Evolutionary conservation across 164 flowering plant species (phyloP), one percentile per base, ranked within the genome.

Genomic region (Akebia trifoliata): DNA sequence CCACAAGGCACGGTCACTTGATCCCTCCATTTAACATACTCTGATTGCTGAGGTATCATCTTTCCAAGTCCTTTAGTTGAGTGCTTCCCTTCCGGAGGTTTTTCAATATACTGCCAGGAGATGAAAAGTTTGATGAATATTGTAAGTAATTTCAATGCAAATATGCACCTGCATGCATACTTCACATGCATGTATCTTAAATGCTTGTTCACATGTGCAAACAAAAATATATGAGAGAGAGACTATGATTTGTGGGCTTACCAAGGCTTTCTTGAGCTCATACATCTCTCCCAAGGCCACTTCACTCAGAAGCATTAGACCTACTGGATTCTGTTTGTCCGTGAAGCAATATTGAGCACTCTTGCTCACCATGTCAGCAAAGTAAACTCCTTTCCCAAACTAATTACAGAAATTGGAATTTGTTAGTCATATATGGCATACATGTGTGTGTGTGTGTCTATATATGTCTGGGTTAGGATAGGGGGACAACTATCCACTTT

Each of bases 351-450:
- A 93, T 65, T 86, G 97, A 60, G 99, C 97, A 75, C 97, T 94
- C 76, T 94, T 90, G 63, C 97, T 94, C 60, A 90, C 97, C 72
- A 94, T 75, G 70, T 94, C 97, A 59, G 99, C 97, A 75, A 94
- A 94, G 79, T 94, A 94, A 46, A 93, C 43, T 44, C 99, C 99
- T 73, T 93, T 93, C 29, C 97, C 96, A 78, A 94, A 94, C 99
- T 90, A 66, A 61, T 70, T 44, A 42, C 51, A 63, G 25, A 59
- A 57, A 45, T 39, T 26, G 45, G 22, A 25, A 18, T 12, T 40
- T 10, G 53, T 36, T 10, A 59, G 60, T 31, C 37, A 59, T 40
- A 9, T 18, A 36, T 25, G 24, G 40, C 20, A 31, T 17, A 31
- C 2, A 50, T 4, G n/a, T 18, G 32, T 32, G 1, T 37, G 55